Conservation (phyloP, 2,329 filamentous ascomycete species). For the Diaporthe batatas region DNA sequence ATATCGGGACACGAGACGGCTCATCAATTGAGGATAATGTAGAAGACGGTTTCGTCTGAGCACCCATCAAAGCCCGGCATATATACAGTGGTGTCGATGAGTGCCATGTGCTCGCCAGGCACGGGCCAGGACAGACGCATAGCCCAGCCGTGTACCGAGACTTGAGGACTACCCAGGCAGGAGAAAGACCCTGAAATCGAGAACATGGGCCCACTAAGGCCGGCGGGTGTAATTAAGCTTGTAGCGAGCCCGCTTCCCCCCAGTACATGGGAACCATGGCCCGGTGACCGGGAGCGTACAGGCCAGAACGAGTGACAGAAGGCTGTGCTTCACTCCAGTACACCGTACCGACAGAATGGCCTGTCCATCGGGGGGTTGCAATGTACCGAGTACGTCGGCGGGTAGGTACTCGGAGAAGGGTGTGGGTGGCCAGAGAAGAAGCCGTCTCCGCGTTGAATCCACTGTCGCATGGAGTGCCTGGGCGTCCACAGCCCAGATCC, state of each 20-base stretch:
- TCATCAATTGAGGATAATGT: neutral
- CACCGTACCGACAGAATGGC: neutral
- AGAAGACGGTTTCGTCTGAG: neutral
- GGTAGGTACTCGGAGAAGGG: neutral
- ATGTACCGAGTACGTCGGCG: constrained; percentile 14
- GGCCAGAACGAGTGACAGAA: neutral
- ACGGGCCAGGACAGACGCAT: neutral
- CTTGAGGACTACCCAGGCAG: neutral
- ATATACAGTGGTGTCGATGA: too few species aligned
- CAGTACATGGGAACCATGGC: constrained; percentile 31
- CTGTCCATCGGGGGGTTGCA: neutral
- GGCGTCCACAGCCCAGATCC: neutral
- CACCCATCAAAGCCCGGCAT: constrained; percentile 7
- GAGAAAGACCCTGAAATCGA: constrained; percentile 6
- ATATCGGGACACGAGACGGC: neutral
- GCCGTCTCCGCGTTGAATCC: constrained; percentile 18
- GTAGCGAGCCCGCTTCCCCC: constrained; percentile 1
- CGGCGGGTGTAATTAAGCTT: constrained; percentile 24
- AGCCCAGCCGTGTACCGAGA: constrained; percentile 11
- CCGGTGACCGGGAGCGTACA: neutral
- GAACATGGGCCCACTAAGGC: constrained; percentile 21
- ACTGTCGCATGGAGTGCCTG: constrained; percentile 18
- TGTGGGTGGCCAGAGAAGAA: constrained; percentile 4
- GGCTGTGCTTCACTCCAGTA: neutral
- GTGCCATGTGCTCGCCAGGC: neutral